Conservation (phyloP, 2,329 filamentous ascomycete species). For the Colletotrichum australisinense region DNA sequence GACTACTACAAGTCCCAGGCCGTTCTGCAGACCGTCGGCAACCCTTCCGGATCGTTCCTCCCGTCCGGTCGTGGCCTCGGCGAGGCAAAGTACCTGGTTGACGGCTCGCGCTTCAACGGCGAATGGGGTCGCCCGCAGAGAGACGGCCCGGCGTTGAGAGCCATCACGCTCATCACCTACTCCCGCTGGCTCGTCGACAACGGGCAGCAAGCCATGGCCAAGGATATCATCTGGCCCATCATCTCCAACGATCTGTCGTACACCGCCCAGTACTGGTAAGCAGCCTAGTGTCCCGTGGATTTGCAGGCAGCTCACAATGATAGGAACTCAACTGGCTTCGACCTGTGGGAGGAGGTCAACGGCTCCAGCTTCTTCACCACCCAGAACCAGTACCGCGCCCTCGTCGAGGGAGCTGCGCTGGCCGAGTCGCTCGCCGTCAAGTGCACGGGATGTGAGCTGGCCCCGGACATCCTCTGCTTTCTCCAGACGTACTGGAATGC, state of each 20-base stretch:
- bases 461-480: slow-evolving; percentile 64
- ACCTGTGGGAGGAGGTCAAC: slow-evolving; percentile 71
- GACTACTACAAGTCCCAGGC: slow-evolving; percentile 66
- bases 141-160: slow-evolving; percentile 70
- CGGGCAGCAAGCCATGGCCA: slow-evolving; percentile 52
- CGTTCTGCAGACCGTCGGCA: slow-evolving; percentile 61
- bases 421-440: slow-evolving; percentile 59
- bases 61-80: slow-evolving; percentile 60
- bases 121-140: slow-evolving; percentile 69
- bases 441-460: slow-evolving; percentile 62
- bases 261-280: slow-evolving; percentile 61
- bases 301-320: slow-evolving; percentile 29
- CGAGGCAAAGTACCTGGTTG: slow-evolving; percentile 67
- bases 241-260: slow-evolving; percentile 68
- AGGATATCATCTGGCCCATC: slow-evolving; percentile 63
- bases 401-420: slow-evolving; percentile 61
- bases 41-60: slow-evolving; percentile 61
- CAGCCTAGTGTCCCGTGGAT: neutral
- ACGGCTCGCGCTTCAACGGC: slow-evolving; percentile 61
- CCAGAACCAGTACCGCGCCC: slow-evolving; percentile 64
- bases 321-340: slow-evolving; percentile 64
- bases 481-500: slow-evolving; percentile 69
- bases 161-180: slow-evolving; percentile 66
- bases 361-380: slow-evolving; percentile 70
- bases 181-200: slow-evolving; percentile 61